phyloP scores from a whole-genome alignment of 2,329 filamentous ascomycete species.

The Monosporascus sp. region DNA sequence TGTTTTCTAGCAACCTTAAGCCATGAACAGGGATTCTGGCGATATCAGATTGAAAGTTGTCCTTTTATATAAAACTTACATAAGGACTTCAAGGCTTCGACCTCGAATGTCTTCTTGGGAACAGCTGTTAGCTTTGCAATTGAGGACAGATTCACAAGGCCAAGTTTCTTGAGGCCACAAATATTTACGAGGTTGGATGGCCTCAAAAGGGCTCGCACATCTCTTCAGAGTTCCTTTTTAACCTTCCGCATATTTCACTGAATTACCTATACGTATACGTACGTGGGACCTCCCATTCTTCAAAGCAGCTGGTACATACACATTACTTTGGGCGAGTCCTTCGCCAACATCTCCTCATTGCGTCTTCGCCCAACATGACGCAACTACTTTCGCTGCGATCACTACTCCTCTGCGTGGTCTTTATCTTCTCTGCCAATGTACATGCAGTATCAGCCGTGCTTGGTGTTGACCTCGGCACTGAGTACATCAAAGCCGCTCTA shows the following conservation, averaged over 20 bases:
- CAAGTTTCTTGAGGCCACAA: too few species aligned
- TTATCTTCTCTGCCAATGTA: slow-evolving; percentile 42
- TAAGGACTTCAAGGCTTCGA: background rate
- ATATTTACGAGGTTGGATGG: too few species aligned
- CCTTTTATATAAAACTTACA: background rate
- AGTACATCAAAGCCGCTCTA: slow-evolving; percentile 92
- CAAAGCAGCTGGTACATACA: slow-evolving; percentile 11
- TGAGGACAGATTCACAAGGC: background rate
- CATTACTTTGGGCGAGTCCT: slow-evolving; percentile 18
- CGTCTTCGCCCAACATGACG: slow-evolving; percentile 31
- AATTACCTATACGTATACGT: background rate
- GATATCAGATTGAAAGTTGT: background rate
- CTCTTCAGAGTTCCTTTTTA: too few species aligned
- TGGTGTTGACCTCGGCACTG: slow-evolving; percentile 89
- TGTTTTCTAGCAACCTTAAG: slow-evolving; percentile 10
- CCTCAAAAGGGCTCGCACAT: too few species aligned
- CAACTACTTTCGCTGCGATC: slow-evolving; percentile 28
- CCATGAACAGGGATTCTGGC: background rate
- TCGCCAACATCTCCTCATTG: slow-evolving; percentile 20
- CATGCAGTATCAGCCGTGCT: slow-evolving; percentile 67
- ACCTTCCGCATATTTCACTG: too few species aligned
- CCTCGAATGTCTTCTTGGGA: background rate
- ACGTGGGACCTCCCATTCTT: background rate
- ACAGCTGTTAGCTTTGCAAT: background rate
- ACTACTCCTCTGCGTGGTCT: slow-evolving; percentile 31